Evolutionary conservation across 23 red algal genomes (phyloP), one percentile per base, ranked within the genome.

Genomic region (Gracilaria domingensis): DNA sequence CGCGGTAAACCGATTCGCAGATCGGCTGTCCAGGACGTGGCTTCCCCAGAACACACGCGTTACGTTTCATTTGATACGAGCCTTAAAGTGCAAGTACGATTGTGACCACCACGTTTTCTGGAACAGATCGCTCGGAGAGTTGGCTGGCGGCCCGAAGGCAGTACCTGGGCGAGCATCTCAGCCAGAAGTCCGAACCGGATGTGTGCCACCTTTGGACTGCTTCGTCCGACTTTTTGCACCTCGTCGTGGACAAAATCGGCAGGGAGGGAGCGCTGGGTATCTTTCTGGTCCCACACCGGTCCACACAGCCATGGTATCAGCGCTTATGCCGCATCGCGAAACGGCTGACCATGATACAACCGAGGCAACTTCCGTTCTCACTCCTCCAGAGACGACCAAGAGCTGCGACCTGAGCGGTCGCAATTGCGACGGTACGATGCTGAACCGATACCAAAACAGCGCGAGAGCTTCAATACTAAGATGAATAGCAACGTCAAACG

Each of bases 221-320:
- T 0, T 36, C 9, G n/a, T 88, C 78, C 56, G 66, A 88, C 48
- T 39, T 88, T 5, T 42, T 88, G 0, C 66, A 30, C 0, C 20
- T 77, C 2, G 49, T 88, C 11, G 48, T 76, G 1, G 2, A 26
- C 32, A 88, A 88, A 65, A 60, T 75, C 4, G 69, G 55, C 24
- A 0, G 18, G 20, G 37, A 88, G 67, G 24, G 21, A 4, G 84
- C 34, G 0, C 18, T 26, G 20, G 49, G 39, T 20, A 42, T 88
- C 16, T 16, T 78, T 2, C 0, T 75, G 12, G 65, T 20, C 0
- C 66, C 84, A 20, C 9, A 59, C 20, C 78, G 66, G 66, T 0
- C 84, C 26, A 49, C 33, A 0, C 53, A 78, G 7, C 30, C 0
- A 17, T 86, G 60, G 62, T 86, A n/a, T 56, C 24, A 53, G 38